Evolutionary conservation across 2,329 filamentous ascomycete species (phyloP).

Genomic region (Botrytis hyacinthi): DNA sequence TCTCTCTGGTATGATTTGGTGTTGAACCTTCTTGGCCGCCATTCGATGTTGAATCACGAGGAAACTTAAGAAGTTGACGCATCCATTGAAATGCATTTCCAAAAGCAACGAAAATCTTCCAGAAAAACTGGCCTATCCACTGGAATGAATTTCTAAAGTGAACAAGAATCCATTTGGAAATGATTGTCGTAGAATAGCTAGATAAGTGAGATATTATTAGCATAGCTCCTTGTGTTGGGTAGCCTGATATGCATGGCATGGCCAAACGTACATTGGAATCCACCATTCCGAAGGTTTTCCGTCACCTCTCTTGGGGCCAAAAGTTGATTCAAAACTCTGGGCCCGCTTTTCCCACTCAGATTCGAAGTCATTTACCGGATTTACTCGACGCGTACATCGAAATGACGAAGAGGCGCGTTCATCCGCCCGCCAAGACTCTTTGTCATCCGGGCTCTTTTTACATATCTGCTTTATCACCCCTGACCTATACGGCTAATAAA

Average conservation of each 20-base stretch:
- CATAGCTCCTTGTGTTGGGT: too few relatives aligned
- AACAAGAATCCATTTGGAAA: neutral
- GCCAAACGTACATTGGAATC: neutral
- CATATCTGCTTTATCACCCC: neutral
- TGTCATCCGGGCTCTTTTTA: too few relatives aligned
- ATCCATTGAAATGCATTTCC: neutral
- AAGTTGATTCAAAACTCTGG: neutral
- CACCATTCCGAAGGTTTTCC: neutral
- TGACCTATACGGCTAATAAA: neutral
- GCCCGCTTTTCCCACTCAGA: neutral
- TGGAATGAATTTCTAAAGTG: neutral
- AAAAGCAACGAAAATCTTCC: neutral
- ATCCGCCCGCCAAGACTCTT: too few relatives aligned
- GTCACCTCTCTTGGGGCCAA: neutral
- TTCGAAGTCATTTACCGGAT: too few relatives aligned
- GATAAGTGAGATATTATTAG: accelerated
- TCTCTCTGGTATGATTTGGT: neutral
- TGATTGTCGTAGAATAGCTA: neutral
- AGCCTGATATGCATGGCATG: too few relatives aligned
- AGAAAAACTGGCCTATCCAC: neutral
- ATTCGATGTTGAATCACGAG: neutral
- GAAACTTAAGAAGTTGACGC: neutral
- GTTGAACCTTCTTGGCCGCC: accelerated
- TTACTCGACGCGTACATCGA: too few relatives aligned
- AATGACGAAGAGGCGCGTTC: too few relatives aligned